phyloP scores from a whole-genome alignment of 306 rosid species.

The Ormosia emarginata region DNA sequence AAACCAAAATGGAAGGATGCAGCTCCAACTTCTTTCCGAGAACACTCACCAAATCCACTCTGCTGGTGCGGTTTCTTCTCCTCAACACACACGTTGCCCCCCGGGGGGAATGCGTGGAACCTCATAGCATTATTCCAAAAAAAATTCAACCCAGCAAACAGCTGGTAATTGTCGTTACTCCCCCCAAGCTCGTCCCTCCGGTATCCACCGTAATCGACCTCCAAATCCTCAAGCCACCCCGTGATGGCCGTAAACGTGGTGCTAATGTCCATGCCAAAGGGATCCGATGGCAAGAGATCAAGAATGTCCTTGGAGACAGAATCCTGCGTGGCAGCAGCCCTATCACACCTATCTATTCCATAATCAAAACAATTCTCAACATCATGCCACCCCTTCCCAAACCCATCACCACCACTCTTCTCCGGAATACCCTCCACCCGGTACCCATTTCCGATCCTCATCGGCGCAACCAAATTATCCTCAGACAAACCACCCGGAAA shows the following conservation, averaged over 20 bases:
- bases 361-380: conserved; percentile 61
- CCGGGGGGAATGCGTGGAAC: conserved; percentile 47
- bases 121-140: conserved; percentile 58
- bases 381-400: conserved; percentile 52
- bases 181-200: conserved; percentile 39
- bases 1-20: conserved; percentile 25
- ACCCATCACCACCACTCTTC: conserved; percentile 50
- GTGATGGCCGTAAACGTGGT: conserved; percentile 66
- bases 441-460: conserved; percentile 63
- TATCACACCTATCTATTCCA: conserved; percentile 60
- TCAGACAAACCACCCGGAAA: conserved; percentile 29
- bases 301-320: conserved; percentile 65
- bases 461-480: conserved; percentile 40
- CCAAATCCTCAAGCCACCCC: conserved; percentile 83
- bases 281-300: conserved; percentile 90
- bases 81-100: conserved; percentile 22
- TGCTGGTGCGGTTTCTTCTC: conserved; percentile 23
- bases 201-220: conserved; percentile 56
- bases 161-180: conserved; percentile 39
- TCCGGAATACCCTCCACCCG: conserved; percentile 54
- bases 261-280: conserved; percentile 70
- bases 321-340: conserved; percentile 54
- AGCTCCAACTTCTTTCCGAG: conserved; percentile 28
- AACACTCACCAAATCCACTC: conserved; percentile 33
- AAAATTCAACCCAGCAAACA: conserved; percentile 65